Conservation (phyloP, 148 eudicot species). For the Pharnaceum exiguum region DNA sequence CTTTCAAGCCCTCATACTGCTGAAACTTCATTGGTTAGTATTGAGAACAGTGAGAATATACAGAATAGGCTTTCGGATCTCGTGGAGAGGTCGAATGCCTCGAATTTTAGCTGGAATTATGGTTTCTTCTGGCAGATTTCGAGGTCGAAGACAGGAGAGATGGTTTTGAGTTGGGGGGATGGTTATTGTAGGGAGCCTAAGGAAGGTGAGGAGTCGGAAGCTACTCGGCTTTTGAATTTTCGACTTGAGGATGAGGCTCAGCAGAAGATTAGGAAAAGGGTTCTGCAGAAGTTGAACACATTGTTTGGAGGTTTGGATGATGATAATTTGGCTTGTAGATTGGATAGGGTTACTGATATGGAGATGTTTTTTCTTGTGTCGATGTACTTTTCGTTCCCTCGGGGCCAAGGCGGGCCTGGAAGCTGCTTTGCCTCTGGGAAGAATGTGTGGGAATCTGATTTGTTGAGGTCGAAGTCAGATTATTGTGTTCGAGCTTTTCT, state of each 20-base stretch:
- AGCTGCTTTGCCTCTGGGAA: constrained; percentile 54
- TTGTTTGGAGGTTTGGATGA: constrained; percentile 77
- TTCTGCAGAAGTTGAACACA: constrained; percentile 66
- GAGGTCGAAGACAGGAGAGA: constrained; percentile 55
- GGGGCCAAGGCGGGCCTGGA: constrained; percentile 73
- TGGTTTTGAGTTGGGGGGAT: constrained; percentile 92
- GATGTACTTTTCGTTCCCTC: constrained; percentile 76
- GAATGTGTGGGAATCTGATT: constrained; percentile 59
- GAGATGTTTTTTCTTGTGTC: constrained; percentile 88
- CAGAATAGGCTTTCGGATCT: constrained; percentile 83
- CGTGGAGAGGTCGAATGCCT: constrained; percentile 50
- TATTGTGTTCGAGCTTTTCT: constrained; percentile 70
- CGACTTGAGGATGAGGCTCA: constrained; percentile 65
- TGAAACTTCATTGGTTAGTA: constrained; percentile 57
- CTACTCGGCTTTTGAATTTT: constrained; percentile 33
- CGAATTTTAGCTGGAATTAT: constrained; percentile 83
- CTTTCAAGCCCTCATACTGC: constrained; percentile 52
- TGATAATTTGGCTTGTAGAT: constrained; percentile 63
- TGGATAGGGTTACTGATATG: constrained; percentile 80
- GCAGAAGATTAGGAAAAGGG: constrained; percentile 79
- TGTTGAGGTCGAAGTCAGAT: constrained; percentile 40
- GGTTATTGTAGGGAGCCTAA: constrained; percentile 89
- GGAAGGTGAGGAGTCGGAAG: constrained; percentile 60
- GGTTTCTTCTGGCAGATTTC: constrained; percentile 92
- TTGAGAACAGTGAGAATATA: constrained; percentile 58